Conservation (phyloP, 2,329 filamentous ascomycete species). For the Cytospora schulzeri region DNA sequence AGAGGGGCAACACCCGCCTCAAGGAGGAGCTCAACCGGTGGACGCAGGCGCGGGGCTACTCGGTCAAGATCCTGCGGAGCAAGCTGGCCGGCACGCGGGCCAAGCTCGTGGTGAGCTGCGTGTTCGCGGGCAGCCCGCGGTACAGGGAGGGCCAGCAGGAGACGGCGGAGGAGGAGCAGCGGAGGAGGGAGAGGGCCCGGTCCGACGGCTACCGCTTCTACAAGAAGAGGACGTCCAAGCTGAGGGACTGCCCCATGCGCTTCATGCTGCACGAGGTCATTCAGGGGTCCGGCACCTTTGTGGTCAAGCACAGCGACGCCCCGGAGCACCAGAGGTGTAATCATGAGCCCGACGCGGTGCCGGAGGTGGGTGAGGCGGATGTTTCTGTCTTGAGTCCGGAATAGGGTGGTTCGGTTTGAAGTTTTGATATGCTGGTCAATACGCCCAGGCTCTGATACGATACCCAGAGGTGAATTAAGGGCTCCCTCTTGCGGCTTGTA, state of each 20-base stretch:
- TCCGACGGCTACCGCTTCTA: conserved; percentile 14
- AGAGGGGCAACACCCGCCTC: conserved; percentile 11
- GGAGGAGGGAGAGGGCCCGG: conserved; percentile 9
- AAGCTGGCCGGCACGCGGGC: conserved; percentile 21
- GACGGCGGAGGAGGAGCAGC: conserved; percentile 16
- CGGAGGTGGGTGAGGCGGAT: not conserved
- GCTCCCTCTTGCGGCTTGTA: too few species aligned
- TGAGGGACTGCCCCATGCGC: conserved; percentile 23
- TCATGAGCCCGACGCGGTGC: conserved; percentile 19
- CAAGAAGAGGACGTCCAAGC: conserved; percentile 22
- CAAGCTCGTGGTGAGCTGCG: conserved; percentile 28
- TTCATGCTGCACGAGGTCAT: conserved; percentile 25
- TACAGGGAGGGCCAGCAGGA: conserved; percentile 1
- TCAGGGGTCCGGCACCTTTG: conserved; percentile 19
- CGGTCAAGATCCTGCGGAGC: conserved; percentile 25
- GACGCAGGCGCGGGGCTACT: conserved; percentile 26
- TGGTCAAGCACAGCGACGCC: conserved; percentile 17
- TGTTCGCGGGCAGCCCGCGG: conserved; percentile 12
- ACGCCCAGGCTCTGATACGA: not conserved
- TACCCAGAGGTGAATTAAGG: not conserved
- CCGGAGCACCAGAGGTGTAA: conserved; percentile 21
- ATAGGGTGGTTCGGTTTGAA: not conserved
- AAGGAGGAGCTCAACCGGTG: conserved; percentile 25
- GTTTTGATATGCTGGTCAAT: not conserved
- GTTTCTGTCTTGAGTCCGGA: not conserved